Percentiles rank a stretch among this genome's conserved stretches.
Conservation (phyloP, 371 early-diverging fungal genomes). For the Spraguea lophii region DNA sequence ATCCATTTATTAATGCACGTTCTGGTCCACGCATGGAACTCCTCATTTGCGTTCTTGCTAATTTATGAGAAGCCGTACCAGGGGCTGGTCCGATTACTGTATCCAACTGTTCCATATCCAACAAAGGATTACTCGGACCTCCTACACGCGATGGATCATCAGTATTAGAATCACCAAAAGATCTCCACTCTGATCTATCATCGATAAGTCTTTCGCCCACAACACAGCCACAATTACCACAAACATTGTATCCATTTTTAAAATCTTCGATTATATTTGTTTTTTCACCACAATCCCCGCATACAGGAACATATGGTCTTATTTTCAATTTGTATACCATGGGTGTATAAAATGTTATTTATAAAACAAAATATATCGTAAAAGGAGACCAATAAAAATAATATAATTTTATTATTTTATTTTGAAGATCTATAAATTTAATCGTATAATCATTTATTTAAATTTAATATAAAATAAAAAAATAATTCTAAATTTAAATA, state of each 20-base stretch:
- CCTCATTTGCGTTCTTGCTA: slow-evolving; percentile 46
- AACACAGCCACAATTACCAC: slow-evolving; percentile 80
- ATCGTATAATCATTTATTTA: no score
- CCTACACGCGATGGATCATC: slow-evolving; percentile 97
- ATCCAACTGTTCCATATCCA: slow-evolving; percentile 44
- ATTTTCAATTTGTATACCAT: background rate
- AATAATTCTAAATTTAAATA: no score
- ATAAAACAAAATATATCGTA: no score
- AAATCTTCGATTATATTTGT: slow-evolving; percentile 87
- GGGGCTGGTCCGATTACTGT: slow-evolving; percentile 42
- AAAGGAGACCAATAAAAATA: no score
- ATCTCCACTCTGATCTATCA: slow-evolving; percentile 93
- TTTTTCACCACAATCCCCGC: slow-evolving; percentile 44
- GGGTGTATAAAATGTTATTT: no score
- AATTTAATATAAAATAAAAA: no score
- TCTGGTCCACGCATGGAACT: slow-evolving; percentile 50
- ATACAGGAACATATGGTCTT: slow-evolving; percentile 1
- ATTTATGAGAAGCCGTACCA: slow-evolving; percentile 30
- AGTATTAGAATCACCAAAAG: slow-evolving; percentile 61
- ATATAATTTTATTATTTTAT: no score
- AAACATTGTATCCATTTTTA: slow-evolving; percentile 62
- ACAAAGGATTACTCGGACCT: slow-evolving; percentile 53
- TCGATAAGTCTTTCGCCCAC: slow-evolving; percentile 87
- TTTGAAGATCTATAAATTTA: no score
- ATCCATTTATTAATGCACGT: slow-evolving; percentile 61